Conservation (phyloP, 305 asterid species). For the Solanum chacoense region DNA sequence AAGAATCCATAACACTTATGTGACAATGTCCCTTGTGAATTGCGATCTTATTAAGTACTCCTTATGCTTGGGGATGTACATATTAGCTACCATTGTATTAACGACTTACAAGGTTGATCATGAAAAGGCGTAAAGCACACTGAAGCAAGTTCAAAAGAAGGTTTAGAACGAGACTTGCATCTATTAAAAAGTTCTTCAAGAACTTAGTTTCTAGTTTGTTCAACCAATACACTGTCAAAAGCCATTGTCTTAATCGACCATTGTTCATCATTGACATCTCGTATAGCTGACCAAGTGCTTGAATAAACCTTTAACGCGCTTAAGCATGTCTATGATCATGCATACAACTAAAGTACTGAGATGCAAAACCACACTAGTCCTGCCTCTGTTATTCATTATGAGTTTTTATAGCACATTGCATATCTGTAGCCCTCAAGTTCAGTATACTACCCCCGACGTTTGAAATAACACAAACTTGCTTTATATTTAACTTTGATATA, state of each 20-base stretch:
- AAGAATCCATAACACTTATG: not conserved
- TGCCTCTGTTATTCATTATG: not conserved
- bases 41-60: not conserved
- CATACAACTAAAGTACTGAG: not conserved
- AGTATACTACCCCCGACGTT: not conserved
- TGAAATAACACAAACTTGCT: not conserved
- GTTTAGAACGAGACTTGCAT: not conserved
- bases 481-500: not conserved
- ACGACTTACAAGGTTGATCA: not conserved
- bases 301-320: not conserved
- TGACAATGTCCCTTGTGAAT: not conserved
- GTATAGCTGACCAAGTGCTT: not conserved
- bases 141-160: not conserved
- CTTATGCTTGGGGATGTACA: not conserved
- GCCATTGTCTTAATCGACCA: not conserved
- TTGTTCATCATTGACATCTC: not conserved
- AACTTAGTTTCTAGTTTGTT: not conserved
- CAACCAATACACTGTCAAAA: not conserved
- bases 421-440: not conserved
- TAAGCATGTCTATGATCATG: not conserved
- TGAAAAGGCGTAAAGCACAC: not conserved
- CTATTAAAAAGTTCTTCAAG: not conserved
- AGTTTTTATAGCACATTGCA: not conserved
- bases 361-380: not conserved
- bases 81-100: not conserved